A percentile compares a stretch with the other conserved stretches of the same genome.
Conservation (phyloP, 2,329 filamentous ascomycete species). For the Sporothrix globosa region DNA sequence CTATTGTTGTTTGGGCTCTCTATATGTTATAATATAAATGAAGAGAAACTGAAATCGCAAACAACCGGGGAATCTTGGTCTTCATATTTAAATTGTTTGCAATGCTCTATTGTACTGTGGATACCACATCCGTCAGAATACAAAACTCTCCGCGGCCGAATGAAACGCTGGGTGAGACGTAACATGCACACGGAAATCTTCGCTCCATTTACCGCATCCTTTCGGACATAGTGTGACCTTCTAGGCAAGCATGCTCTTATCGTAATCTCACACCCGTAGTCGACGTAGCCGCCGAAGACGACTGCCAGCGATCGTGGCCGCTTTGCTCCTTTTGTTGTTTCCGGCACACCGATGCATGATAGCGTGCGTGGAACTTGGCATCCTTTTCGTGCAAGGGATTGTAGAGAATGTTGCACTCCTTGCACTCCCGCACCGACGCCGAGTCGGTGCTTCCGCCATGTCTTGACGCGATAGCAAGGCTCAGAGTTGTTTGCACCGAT, state of each 20-base stretch:
- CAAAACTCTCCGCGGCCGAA: neutral
- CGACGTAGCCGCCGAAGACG: neutral
- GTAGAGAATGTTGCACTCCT: slow-evolving; percentile 50
- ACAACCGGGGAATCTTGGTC: neutral
- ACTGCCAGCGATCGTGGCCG: neutral
- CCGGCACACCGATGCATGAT: slow-evolving; percentile 40
- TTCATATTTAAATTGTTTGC: neutral
- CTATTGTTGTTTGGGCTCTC: neutral
- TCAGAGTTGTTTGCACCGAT: slow-evolving; percentile 49
- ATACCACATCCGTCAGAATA: neutral
- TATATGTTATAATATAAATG: neutral
- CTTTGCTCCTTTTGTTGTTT: slow-evolving; percentile 12
- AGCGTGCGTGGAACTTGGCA: slow-evolving; percentile 47
- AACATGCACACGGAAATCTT: neutral
- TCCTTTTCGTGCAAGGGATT: slow-evolving; percentile 52
- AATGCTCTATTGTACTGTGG: neutral
- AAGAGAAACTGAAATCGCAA: neutral
- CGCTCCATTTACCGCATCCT: slow-evolving; percentile 2
- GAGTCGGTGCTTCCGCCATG: slow-evolving; percentile 35
- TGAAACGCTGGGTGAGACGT: neutral
- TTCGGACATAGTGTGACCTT: too few species aligned
- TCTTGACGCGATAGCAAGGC: slow-evolving; percentile 43
- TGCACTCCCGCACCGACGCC: slow-evolving; percentile 47
- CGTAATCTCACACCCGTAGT: slow-evolving; percentile 5
- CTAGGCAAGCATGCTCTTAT: neutral